A percentile compares a stretch with the other conserved stretches of the same genome.
Evolutionary conservation across 139 green algal species (phyloP).

Genomic region (Desmodesmus armatus): DNA sequence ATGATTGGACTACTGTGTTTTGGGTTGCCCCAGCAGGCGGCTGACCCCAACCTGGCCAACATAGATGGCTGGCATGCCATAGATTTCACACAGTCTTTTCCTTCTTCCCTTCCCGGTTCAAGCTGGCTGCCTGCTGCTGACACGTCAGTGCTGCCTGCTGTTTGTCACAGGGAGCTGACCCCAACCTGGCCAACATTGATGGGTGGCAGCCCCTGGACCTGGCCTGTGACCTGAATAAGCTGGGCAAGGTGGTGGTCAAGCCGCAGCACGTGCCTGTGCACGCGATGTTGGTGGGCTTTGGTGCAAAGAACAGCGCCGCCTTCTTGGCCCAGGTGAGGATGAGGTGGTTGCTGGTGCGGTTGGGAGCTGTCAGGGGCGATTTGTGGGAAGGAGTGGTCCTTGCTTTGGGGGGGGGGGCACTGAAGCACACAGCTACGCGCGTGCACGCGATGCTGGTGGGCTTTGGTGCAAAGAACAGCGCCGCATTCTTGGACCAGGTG

Average conservation of each 20-base stretch:
- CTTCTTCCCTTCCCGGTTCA: too few relatives aligned
- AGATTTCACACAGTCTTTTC: too few relatives aligned
- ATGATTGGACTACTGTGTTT: too few relatives aligned
- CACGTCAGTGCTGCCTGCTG: too few relatives aligned
- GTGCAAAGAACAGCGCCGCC: conserved; percentile 34
- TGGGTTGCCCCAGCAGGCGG: conserved; percentile 40
- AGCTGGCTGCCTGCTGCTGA: too few relatives aligned
- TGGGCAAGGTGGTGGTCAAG: conserved; percentile 25
- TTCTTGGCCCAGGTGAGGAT: conserved; percentile 9
- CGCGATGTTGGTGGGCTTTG: conserved; percentile 40
- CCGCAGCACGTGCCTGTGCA: conserved; percentile 25
- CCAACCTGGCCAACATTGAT: conserved; percentile 37
- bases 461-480: conserved; percentile 34
- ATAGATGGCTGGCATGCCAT: conserved; percentile 28
- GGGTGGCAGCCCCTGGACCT: conserved; percentile 37
- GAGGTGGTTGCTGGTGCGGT: too few relatives aligned
- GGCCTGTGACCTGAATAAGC: conserved; percentile 24
- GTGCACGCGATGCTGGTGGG: conserved; percentile 45
- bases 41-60: conserved; percentile 36
- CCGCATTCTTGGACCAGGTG: conserved; percentile 31
- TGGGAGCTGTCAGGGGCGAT: too few relatives aligned
- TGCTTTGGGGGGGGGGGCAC: too few relatives aligned
- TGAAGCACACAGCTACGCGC: too few relatives aligned
- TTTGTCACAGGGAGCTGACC: conserved; percentile 38
- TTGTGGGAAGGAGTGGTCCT: too few relatives aligned